A percentile compares a stretch with the other conserved stretches of the same genome.
Conservation (phyloP, 331 rosid genomes). For the Malus hybrid region DNA sequence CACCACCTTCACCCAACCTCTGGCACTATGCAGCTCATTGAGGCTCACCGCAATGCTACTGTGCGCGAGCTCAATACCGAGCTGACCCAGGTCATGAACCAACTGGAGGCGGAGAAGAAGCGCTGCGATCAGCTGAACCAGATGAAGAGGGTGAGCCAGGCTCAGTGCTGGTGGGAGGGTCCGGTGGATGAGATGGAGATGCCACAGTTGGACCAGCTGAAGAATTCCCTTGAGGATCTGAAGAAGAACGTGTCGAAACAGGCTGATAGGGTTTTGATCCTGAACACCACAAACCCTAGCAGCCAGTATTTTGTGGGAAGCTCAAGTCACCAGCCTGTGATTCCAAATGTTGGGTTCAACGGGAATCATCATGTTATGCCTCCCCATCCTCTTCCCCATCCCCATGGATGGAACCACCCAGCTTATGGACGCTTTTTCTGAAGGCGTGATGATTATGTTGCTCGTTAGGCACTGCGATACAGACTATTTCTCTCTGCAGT, state of each 20-base stretch:
- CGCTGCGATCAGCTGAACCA: constrained; percentile 50
- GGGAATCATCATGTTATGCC: background rate
- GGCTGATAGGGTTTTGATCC: constrained; percentile 16
- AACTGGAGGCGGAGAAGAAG: constrained; percentile 53
- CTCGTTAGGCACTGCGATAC: background rate
- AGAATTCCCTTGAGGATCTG: constrained; percentile 45
- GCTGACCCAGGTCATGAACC: constrained; percentile 39
- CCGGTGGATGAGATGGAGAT: constrained; percentile 41
- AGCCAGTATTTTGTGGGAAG: background rate
- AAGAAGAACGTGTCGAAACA: constrained; percentile 21
- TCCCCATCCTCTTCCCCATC: background rate
- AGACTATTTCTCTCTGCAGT: background rate
- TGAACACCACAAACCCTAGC: constrained; percentile 8
- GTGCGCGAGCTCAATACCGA: constrained; percentile 61
- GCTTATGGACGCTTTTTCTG: constrained; percentile 20
- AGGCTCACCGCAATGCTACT: constrained; percentile 64
- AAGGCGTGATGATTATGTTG: background rate
- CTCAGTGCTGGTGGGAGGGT: constrained; percentile 57
- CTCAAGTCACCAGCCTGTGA: background rate
- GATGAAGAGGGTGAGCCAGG: constrained; percentile 30
- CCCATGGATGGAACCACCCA: constrained; percentile 10
- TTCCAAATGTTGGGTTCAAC: too few relatives aligned
- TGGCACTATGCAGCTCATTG: constrained; percentile 47
- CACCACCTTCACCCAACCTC: constrained; percentile 13
- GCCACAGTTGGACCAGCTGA: constrained; percentile 39